Base-by-base conservation (phyloP, 2,329 filamentous ascomycete genomes). In the Sclerotinia nivalis region DNA sequence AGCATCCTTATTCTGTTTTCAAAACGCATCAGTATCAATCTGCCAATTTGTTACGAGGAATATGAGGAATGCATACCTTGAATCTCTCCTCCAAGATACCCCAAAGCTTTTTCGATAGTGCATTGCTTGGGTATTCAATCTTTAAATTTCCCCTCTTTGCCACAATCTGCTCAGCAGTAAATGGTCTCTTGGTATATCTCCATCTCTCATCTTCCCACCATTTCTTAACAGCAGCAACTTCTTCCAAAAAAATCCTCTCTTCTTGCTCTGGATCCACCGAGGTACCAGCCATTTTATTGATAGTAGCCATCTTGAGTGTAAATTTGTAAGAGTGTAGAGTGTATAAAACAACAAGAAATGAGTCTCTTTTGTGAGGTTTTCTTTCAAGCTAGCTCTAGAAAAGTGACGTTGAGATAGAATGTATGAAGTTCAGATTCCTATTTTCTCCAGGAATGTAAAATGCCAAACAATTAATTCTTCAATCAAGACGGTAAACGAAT, bases 181-280 rank as follows among this genome's bases (percentile, higher is more conserved):
- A 99, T 34, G 96, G 90, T 70, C 96, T 88, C 84, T 92, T 94
- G 76, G 96, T 99, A 82, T 93, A 88, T 80, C 92, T 88, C 96
- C 96, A 99, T 85, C 96, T 88, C 70, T 93, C 88, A 77, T 96
- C 92, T 67, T 85, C 86, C 96, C 96, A 99, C 96, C 96, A 99
- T 81, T 91, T 84, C 87, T 97, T 93, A 75, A 98, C 91, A 75
- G 91, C 89, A 77, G 91, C 88, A 71, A 98, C 93, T 80, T 99
- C 96, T 75, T 91, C 86, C 77, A 88, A 85, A 83, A 78, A 80
- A 45, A 79, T 73, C 71, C 81, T 83, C 71, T 90, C 88, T 78
- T 90, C 88, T 69, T 79, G 75, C 70, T 84, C 82, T 67, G 85
- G 84, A 78, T 88, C 85, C 74, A 88, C 82, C 72, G 86, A 82